Evolutionary conservation across 129 eudicot genomes (phyloP).

Genomic region (Erigeron canadensis): DNA sequence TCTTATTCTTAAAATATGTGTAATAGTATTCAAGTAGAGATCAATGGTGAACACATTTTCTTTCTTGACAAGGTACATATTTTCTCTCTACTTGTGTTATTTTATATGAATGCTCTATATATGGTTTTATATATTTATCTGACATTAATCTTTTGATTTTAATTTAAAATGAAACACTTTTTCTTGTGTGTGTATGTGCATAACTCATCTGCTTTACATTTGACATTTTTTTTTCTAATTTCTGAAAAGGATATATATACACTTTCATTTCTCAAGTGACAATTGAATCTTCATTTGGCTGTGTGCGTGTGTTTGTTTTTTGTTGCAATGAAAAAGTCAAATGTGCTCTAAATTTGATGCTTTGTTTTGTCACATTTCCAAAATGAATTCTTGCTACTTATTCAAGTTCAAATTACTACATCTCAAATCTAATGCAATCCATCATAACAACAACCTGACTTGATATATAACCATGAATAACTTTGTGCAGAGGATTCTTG

Average conservation of each 20-base stretch:
- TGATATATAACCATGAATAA: neutral
- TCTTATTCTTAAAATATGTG: conserved; percentile 30
- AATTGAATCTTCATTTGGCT: no score
- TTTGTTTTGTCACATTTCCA: neutral
- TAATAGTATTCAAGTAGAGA: conserved; percentile 56
- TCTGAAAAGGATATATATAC: no score
- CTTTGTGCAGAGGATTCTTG: conserved; percentile 44
- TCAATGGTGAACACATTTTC: conserved; percentile 62
- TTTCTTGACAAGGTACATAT: conserved; percentile 48
- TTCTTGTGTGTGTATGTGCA: no score
- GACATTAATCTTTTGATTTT: no score
- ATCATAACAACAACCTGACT: neutral
- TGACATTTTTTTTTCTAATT: no score
- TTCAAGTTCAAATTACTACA: conserved; percentile 24
- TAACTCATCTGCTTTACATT: no score
- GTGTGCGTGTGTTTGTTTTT: no score
- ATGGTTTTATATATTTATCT: no score
- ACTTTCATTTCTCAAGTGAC: no score
- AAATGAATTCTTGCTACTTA: conserved; percentile 28
- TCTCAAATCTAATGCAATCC: no score
- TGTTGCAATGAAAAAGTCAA: neutral
- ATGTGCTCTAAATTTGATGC: conserved; percentile 5
- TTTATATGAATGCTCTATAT: neutral
- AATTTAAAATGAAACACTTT: no score
- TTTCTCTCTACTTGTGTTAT: neutral